Conservation (phyloP, 768 basidiomycete species). For the Myochromella boudieri region DNA sequence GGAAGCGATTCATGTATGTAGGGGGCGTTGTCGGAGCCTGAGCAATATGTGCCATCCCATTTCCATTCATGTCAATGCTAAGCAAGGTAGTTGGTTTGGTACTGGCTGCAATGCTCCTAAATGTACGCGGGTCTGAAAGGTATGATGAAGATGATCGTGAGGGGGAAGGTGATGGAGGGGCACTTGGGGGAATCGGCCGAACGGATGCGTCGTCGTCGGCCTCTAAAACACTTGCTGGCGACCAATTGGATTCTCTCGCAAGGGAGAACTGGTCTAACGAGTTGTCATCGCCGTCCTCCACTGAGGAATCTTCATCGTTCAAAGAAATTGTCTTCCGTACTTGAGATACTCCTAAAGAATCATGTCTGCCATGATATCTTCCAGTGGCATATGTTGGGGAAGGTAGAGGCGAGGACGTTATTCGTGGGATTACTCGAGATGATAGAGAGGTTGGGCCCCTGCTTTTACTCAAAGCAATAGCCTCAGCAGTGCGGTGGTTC, state of each 20-base stretch:
- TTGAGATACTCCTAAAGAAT: slow-evolving; percentile 26
- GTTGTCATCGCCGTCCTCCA: slow-evolving; percentile 47
- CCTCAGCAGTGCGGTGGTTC: slow-evolving; percentile 31
- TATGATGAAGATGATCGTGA: slow-evolving; percentile 84
- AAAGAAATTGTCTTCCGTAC: slow-evolving; percentile 64
- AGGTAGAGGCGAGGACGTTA: slow-evolving; percentile 45
- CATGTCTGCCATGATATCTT: slow-evolving; percentile 32
- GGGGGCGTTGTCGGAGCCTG: slow-evolving; percentile 71
- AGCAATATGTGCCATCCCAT: slow-evolving; percentile 89
- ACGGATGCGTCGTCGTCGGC: slow-evolving; percentile 96
- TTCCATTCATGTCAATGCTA: slow-evolving; percentile 80
- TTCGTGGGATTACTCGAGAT: slow-evolving; percentile 37
- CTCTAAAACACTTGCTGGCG: slow-evolving; percentile 71
- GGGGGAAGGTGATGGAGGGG: slow-evolving; percentile 83
- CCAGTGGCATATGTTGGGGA: slow-evolving; percentile 21
- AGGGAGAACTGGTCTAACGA: slow-evolving; percentile 54
- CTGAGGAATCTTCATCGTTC: slow-evolving; percentile 51
- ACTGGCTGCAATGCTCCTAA: slow-evolving; percentile 79
- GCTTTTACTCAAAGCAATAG: slow-evolving; percentile 29
- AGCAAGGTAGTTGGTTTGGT: slow-evolving; percentile 95
- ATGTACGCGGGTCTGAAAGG: slow-evolving; percentile 78
- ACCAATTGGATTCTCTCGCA: slow-evolving; percentile 78
- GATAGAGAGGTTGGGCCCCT: slow-evolving; percentile 25
- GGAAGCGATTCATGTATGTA: slow-evolving; percentile 51
- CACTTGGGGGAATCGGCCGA: slow-evolving; percentile 85